phyloP scores from a whole-genome alignment of 805 yeast species.

The Isabelozyma heimii region DNA sequence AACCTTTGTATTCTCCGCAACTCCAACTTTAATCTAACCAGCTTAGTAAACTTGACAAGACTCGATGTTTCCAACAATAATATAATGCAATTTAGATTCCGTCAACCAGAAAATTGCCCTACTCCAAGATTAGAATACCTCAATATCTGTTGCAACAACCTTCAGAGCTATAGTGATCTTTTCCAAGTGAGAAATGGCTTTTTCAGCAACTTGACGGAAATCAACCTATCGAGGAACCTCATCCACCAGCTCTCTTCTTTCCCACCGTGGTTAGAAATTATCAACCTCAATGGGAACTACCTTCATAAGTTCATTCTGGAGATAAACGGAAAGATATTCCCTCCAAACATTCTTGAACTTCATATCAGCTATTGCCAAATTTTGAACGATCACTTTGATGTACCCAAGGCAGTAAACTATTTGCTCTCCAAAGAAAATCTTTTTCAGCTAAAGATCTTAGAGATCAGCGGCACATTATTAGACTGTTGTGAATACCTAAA shows the following conservation, averaged over 20 bases:
- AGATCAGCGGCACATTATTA: too few species aligned
- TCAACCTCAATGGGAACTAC: constrained; percentile 21
- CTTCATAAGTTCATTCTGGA: constrained; percentile 1
- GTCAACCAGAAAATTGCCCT: not conserved
- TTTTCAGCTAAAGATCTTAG: too few species aligned
- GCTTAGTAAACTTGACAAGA: constrained; percentile 9
- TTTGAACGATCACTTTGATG: too few species aligned
- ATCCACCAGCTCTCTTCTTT: constrained; percentile 12
- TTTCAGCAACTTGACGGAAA: constrained; percentile 4
- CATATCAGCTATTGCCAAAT: too few species aligned
- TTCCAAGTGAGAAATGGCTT: not conserved
- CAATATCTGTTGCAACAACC: constrained; percentile 24
- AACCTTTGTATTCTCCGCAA: constrained; percentile 13
- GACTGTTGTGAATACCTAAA: too few species aligned
- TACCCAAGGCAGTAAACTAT: too few species aligned
- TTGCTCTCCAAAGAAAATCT: too few species aligned
- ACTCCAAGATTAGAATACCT: constrained; percentile 7
- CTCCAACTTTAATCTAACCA: constrained; percentile 10
- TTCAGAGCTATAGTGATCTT: constrained; percentile 8
- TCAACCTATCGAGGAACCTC: constrained; percentile 25
- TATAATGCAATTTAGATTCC: constrained; percentile 7
- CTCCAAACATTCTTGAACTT: too few species aligned
- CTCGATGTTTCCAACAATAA: constrained; percentile 24
- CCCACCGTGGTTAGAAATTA: constrained; percentile 8
- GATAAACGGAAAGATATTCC: too few species aligned